Conservation (phyloP, 371 early-diverging fungal species). For the Saksenaea oblongispora region DNA sequence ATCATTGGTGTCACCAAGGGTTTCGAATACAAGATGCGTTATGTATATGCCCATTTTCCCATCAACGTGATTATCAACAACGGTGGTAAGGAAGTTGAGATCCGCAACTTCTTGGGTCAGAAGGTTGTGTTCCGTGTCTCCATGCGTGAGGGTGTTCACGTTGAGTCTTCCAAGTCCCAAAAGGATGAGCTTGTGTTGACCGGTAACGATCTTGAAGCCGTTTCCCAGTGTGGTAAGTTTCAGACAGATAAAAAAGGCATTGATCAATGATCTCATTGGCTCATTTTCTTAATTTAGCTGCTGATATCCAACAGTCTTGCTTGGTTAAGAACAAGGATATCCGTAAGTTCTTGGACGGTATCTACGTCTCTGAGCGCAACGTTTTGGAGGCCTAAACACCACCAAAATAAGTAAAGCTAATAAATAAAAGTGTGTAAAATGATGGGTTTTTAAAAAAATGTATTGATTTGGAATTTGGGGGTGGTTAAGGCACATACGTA, state of each 20-base stretch:
- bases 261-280: neutral
- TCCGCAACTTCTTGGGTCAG: conserved; percentile 99
- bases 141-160: conserved; percentile 92
- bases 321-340: conserved; percentile 92
- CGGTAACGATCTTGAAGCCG: conserved; percentile 97
- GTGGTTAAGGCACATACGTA: neutral
- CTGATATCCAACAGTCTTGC: conserved; percentile 78
- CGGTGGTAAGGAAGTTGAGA: conserved; percentile 85
- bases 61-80: conserved; percentile 96
- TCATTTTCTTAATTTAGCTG: conserved; percentile 48
- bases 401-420: neutral
- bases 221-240: conserved; percentile 89
- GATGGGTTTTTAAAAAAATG: too few relatives aligned
- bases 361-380: conserved; percentile 93
- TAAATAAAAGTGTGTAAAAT: neutral
- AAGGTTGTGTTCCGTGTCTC: conserved; percentile 90
- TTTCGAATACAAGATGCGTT: conserved; percentile 99
- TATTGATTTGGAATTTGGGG: neutral
- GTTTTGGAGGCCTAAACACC: conserved; percentile 32
- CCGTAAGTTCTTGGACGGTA: conserved; percentile 99
- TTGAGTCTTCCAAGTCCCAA: conserved; percentile 79
- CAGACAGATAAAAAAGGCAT: neutral
- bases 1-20: conserved; percentile 66
- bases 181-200: conserved; percentile 98
- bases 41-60: conserved; percentile 99